Conservation (phyloP, 2,329 filamentous ascomycete genomes). For the Pseudocercospora pini-densiflorae region DNA sequence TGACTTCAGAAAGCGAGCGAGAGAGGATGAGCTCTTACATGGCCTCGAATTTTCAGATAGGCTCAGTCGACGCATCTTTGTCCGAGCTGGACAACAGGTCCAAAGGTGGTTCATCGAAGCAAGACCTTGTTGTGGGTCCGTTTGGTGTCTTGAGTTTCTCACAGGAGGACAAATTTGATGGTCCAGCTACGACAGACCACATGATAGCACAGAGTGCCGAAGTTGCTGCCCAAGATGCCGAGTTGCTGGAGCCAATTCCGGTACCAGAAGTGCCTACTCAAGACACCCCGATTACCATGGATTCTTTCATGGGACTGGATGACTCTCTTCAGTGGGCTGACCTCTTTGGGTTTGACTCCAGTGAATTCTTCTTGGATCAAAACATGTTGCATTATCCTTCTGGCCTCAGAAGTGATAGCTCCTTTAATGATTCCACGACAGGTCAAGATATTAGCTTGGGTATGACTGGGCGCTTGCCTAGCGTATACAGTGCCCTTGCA, state of each 20-base stretch:
- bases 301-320: slow-evolving; percentile 13
- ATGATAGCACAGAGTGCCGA: too few species aligned
- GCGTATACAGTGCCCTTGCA: too few species aligned
- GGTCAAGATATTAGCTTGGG: too few species aligned
- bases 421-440: too few species aligned
- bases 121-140: slow-evolving; percentile 13
- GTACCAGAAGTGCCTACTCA: neutral
- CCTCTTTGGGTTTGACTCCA: slow-evolving; percentile 15
- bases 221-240: neutral
- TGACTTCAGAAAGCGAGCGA: slow-evolving; percentile 6
- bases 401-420: neutral
- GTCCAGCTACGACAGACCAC: neutral
- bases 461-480: too few species aligned
- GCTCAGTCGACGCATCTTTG: slow-evolving; percentile 12
- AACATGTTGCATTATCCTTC: neutral
- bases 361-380: slow-evolving; percentile 9
- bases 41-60: slow-evolving; percentile 3
- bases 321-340: slow-evolving; percentile 19
- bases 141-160: slow-evolving; percentile 15
- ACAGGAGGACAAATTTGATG: neutral
- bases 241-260: neutral
- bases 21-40: slow-evolving; percentile 12
- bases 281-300: slow-evolving; percentile 9
- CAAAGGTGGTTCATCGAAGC: neutral
- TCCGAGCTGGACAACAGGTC: slow-evolving; percentile 14